Conservation (phyloP, 495 filamentous ascomycete genomes). For the Penicillium salamii region DNA sequence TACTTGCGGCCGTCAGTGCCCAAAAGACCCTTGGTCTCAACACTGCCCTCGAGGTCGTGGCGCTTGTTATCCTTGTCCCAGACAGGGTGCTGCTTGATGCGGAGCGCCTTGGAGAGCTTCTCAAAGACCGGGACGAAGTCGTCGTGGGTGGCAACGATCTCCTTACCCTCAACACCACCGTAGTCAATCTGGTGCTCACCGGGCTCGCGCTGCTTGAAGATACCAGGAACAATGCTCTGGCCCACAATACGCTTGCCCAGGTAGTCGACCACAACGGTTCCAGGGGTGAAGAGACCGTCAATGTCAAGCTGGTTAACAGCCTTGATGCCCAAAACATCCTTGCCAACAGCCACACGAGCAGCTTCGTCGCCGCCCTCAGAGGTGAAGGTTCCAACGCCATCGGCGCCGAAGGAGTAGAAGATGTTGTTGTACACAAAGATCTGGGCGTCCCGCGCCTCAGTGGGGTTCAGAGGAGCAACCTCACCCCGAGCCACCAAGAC, state of each 20-base stretch:
- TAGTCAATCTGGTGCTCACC: slow-evolving; percentile 99
- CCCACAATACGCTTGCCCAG: slow-evolving; percentile 95
- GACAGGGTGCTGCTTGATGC: slow-evolving; percentile 90
- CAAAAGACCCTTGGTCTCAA: slow-evolving; percentile 95
- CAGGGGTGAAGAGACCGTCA: slow-evolving; percentile 87
- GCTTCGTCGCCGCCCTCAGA: slow-evolving; percentile 97
- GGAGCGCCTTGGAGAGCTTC: slow-evolving; percentile 81
- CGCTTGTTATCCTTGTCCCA: slow-evolving; percentile 96
- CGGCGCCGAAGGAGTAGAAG: slow-evolving; percentile 97
- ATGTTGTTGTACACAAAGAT: slow-evolving; percentile 99
- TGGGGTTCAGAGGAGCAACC: slow-evolving; percentile 94
- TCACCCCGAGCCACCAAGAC: slow-evolving; percentile 90
- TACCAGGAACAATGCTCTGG: slow-evolving; percentile 97
- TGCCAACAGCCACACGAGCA: slow-evolving; percentile 91
- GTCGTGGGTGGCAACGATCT: slow-evolving; percentile 85
- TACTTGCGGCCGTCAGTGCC: slow-evolving; percentile 98
- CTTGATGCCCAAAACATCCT: slow-evolving; percentile 92
- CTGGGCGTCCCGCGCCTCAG: slow-evolving; percentile 86
- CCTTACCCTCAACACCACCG: slow-evolving; percentile 95
- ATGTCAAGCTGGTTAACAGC: slow-evolving; percentile 97
- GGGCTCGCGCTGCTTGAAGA: slow-evolving; percentile 97
- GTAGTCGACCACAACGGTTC: slow-evolving; percentile 96
- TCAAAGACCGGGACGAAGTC: slow-evolving; percentile 81
- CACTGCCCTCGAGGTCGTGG: slow-evolving; percentile 89
- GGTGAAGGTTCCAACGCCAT: slow-evolving; percentile 96